Base-by-base conservation (phyloP, 192 early-diverging fungal species). In the Glomus cerebriforme region DNA sequence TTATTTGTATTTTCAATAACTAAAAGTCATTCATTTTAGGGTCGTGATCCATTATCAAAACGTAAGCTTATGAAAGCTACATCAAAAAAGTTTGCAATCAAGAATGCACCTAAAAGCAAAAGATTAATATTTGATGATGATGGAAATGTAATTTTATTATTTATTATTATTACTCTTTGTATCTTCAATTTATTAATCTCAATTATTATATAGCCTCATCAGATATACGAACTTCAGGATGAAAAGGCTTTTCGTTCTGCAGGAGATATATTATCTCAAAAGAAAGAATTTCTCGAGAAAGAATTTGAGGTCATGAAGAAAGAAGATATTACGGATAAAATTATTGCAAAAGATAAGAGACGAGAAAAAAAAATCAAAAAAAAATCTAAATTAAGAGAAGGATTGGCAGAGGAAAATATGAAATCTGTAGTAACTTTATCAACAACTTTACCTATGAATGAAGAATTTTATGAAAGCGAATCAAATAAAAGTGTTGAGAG, bases 81-180 rank as follows among this genome's bases (percentile, higher is more conserved):
- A 0, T 77, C 75, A 37, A 77, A 77, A 45, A 77, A 66, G 49
- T 34, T 22, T 2, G 8, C 86, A 35, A 80, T 92, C 82, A 94
- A 96, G 83, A 90, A 90, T 75, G 83, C 86, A 64, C 88, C 91
- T 39, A 90, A 87, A 64, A 88, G 90, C 80, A 85, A 92, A 54
- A 94, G 93, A 80, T 73, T 97, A 10, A 80, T 96, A 60, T 99
- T 98, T 85, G 96, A 98, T 86, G 98, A 99, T 76, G 96, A 98
- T 7, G 98, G 98, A 69, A 91, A 92, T 29, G 92, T 92, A 43
- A 83, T 82, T 17, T 27, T 7, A 39, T 19, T 22, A 9, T 22
- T 60, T 73, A 35, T 47, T 84, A 10, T 70, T 85, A 12, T 24
- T 13, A 1, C 39, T 74, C 9, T 60, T 6, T 29, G 34, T 58